These are phyloP conservation scores for Avena eriantha DNA, from an alignment of 176 grass and related monocot genomes.

Conservation along the genomic window DNA sequence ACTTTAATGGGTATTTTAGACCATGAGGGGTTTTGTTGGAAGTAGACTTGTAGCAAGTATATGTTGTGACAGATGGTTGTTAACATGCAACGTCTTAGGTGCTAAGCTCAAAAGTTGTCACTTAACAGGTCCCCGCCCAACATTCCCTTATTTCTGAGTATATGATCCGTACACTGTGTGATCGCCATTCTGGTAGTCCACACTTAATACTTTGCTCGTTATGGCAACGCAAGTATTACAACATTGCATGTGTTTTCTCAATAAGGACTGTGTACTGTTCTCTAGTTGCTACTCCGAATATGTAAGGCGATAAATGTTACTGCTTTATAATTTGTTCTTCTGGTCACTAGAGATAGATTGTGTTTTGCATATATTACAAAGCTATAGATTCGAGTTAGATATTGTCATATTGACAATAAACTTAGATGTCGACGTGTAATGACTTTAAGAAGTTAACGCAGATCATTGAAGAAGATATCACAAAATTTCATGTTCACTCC, in stretches of 20 bases:
- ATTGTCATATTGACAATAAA: slow-evolving; percentile 1
- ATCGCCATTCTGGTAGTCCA: background rate
- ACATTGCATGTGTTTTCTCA: background rate
- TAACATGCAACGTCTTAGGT: background rate
- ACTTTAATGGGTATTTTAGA: background rate
- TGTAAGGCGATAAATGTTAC: background rate
- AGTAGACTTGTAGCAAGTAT: background rate
- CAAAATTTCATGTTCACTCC: slow-evolving; percentile 74
- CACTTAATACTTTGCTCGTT: background rate
- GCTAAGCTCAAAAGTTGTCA: background rate
- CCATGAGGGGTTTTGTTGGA: background rate
- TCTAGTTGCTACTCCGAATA: slow-evolving; percentile 13
- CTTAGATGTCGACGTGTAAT: slow-evolving; percentile 2
- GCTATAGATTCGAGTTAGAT: background rate
- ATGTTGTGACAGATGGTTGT: background rate
- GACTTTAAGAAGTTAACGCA: slow-evolving; percentile 41
- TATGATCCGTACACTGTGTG: background rate
- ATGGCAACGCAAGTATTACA: background rate
- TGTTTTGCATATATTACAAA: background rate
- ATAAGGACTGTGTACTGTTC: background rate
- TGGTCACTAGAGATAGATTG: slow-evolving; percentile 1
- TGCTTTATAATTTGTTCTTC: background rate
- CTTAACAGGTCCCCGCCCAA: background rate
- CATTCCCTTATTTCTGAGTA: no score
- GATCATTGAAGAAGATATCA: slow-evolving; percentile 89